A percentile compares a stretch with the other conserved stretches of the same genome.
phyloP scores from a whole-genome alignment of 345 rosid genomes.

The Eucalyptus coolabah region DNA sequence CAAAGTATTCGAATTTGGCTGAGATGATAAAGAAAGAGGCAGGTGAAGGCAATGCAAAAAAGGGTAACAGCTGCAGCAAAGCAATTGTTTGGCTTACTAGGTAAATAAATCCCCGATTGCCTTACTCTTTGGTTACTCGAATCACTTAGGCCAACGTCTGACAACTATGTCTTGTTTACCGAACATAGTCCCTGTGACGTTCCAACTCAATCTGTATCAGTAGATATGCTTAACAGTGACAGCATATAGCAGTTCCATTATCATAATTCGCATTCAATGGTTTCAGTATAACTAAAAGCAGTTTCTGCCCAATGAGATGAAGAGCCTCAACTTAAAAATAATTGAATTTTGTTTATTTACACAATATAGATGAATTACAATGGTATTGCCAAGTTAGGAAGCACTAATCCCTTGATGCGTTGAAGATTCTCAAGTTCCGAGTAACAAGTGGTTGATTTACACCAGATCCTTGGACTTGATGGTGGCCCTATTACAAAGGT shows the following conservation, averaged over 20 bases:
- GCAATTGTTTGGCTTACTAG: conserved; percentile 94
- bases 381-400: background rate
- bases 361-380: background rate
- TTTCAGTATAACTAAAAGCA: background rate
- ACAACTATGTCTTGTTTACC: too few species aligned
- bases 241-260: background rate
- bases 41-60: conserved; percentile 40
- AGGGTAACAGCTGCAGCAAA: conserved; percentile 52
- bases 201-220: background rate
- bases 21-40: conserved; percentile 69
- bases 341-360: background rate
- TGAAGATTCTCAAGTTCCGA: background rate
- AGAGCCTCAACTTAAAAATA: background rate
- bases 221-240: background rate
- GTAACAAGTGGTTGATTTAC: background rate
- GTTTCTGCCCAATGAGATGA: background rate
- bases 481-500: conserved; percentile 35
- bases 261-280: background rate
- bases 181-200: background rate
- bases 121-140: background rate
- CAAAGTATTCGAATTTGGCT: conserved; percentile 42
- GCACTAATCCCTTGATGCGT: background rate
- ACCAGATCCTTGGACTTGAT: conserved; percentile 69
- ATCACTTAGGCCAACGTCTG: background rate
- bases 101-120: conserved; percentile 9